Percentiles rank a stretch among this genome's conserved stretches.
Conservation (phyloP, 129 eudicot species). For the Rutidosis leptorrhynchoides region DNA sequence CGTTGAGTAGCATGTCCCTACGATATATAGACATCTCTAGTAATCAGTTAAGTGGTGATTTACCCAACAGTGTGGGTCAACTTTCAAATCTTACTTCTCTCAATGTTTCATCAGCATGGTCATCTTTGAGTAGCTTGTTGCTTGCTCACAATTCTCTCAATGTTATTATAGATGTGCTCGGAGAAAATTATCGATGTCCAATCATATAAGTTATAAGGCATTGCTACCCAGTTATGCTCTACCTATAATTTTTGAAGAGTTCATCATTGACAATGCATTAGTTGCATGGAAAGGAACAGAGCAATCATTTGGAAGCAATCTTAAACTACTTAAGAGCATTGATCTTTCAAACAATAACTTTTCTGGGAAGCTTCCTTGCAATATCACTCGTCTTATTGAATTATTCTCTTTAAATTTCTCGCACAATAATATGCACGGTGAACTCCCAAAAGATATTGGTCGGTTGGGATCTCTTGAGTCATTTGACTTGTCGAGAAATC, state of each 20-base stretch:
- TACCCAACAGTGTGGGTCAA: too few relatives aligned
- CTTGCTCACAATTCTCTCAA: too few relatives aligned
- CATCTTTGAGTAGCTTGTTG: not conserved
- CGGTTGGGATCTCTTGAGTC: slow-evolving; percentile 12
- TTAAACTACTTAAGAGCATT: too few relatives aligned
- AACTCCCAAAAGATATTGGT: slow-evolving; percentile 26
- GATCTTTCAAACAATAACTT: too few relatives aligned
- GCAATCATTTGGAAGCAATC: slow-evolving; percentile 13
- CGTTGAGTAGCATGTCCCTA: too few relatives aligned
- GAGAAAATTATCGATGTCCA: not conserved
- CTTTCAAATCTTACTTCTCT: too few relatives aligned
- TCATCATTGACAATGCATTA: slow-evolving; percentile 14
- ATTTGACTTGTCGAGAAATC: slow-evolving; percentile 39
- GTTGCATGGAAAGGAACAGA: slow-evolving; percentile 30
- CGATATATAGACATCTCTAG: too few relatives aligned
- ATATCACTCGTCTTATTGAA: slow-evolving; percentile 19
- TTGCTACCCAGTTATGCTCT: too few relatives aligned
- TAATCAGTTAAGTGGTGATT: too few relatives aligned
- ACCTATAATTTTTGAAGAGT: not conserved
- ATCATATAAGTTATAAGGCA: too few relatives aligned
- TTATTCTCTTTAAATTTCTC: slow-evolving; percentile 32
- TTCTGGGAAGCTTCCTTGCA: slow-evolving; percentile 14
- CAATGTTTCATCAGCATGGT: not conserved
- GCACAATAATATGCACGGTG: slow-evolving; percentile 20
- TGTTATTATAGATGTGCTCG: too few relatives aligned